Percentiles rank a stretch among this genome's conserved stretches.
Evolutionary conservation across 2,329 filamentous ascomycete genomes (phyloP).

Genomic region (Aspergillus thermomutatus): DNA sequence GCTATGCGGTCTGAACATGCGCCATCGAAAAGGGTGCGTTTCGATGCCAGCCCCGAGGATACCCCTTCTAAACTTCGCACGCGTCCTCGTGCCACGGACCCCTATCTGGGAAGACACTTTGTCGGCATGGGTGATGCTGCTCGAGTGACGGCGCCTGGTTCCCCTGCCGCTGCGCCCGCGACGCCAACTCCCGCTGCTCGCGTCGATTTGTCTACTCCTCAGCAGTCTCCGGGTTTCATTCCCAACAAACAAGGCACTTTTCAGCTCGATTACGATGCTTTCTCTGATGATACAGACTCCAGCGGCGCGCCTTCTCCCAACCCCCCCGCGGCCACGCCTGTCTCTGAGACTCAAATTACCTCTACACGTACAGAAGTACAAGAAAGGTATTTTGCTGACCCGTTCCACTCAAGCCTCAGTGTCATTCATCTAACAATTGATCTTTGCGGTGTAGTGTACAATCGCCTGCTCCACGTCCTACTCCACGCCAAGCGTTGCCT

Average conservation of each 20-base stretch:
- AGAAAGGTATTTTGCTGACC: constrained; percentile 11
- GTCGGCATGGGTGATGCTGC: constrained; percentile 14
- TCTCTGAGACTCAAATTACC: constrained; percentile 3
- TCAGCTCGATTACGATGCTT: constrained; percentile 29
- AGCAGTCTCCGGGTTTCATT: constrained; percentile 19
- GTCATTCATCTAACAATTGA: constrained; percentile 3
- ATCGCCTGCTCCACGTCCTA: constrained; percentile 11
- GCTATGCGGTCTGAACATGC: constrained; percentile 16
- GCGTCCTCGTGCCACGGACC: constrained; percentile 21
- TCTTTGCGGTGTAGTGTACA: constrained; percentile 1
- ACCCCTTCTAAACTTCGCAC: constrained; percentile 30
- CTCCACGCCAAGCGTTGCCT: constrained; percentile 11
- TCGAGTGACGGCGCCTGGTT: neutral
- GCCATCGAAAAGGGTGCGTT: constrained; percentile 31
- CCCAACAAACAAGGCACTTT: constrained; percentile 26
- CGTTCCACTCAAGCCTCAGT: neutral
- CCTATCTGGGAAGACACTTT: constrained; percentile 21
- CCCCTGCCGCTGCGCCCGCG: constrained; percentile 10
- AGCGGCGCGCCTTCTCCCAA: constrained; percentile 11
- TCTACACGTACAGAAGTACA: constrained; percentile 3
- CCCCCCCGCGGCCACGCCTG: constrained; percentile 2
- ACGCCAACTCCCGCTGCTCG: constrained; percentile 12
- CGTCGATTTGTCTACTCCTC: constrained; percentile 1
- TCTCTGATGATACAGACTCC: constrained; percentile 22
- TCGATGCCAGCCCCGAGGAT: constrained; percentile 32